phyloP scores from a whole-genome alignment of 208 protist species.

The Leishmania amazonensis region DNA sequence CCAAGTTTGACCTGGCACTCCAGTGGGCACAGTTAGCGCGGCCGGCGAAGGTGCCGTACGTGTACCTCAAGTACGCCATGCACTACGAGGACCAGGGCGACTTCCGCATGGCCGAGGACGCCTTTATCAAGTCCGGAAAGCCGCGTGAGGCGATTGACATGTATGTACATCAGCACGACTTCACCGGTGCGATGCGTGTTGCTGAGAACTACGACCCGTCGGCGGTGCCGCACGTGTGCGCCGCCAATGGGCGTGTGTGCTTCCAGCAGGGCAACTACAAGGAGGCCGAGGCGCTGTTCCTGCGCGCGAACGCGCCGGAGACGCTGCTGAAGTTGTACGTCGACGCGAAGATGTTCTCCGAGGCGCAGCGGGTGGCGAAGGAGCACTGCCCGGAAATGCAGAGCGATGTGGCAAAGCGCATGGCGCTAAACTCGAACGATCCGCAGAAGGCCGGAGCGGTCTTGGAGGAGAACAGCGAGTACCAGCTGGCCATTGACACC shows the following conservation, averaged over 20 bases:
- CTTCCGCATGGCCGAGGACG: constrained; percentile 95
- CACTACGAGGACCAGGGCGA: constrained; percentile 96
- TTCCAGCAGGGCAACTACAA: constrained; percentile 92
- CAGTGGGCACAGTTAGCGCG: constrained; percentile 91
- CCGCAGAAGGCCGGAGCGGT: constrained; percentile 87
- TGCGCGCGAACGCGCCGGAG: constrained; percentile 94
- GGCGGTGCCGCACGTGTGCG: constrained; percentile 84
- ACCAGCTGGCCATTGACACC: constrained; percentile 94
- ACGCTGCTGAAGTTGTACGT: constrained; percentile 94
- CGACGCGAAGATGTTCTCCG: constrained; percentile 90
- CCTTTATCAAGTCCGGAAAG: constrained; percentile 97
- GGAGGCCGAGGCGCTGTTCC: constrained; percentile 91
- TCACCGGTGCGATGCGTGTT: constrained; percentile 95
- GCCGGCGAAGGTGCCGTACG: constrained; percentile 94
- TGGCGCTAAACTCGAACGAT: constrained; percentile 85
- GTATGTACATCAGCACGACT: constrained; percentile 97
- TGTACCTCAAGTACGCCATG: constrained; percentile 98
- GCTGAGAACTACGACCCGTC: constrained; percentile 94
- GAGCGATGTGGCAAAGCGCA: constrained; percentile 83
- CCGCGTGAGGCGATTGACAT: constrained; percentile 97
- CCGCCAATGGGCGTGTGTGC: constrained; percentile 85
- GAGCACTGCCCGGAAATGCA: constrained; percentile 91
- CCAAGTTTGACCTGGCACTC: constrained; percentile 95
- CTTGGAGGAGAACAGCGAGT: constrained; percentile 94
- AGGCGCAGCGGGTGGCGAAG: constrained; percentile 93